Conservation (phyloP, 2,329 filamentous ascomycete species). For the Neoarthrinium moseri region DNA sequence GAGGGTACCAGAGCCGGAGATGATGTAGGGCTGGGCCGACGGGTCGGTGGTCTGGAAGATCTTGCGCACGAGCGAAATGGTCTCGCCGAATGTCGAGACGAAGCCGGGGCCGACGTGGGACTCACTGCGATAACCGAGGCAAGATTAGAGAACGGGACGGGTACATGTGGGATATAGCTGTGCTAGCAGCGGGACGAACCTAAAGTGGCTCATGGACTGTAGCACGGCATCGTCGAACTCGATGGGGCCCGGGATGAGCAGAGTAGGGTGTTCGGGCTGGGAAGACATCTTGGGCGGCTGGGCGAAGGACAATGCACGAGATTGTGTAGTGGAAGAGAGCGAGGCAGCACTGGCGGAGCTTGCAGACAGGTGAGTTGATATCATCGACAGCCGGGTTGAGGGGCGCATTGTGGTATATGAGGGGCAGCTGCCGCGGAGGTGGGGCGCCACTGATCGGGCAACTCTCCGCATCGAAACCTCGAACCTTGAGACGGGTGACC, state of each 20-base stretch:
- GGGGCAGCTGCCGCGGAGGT: slow-evolving; percentile 11
- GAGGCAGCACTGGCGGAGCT: slow-evolving; percentile 26
- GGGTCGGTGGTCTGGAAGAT: slow-evolving; percentile 89
- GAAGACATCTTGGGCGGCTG: slow-evolving; percentile 52
- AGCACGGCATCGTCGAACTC: slow-evolving; percentile 98
- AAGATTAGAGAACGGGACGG: slow-evolving; percentile 4
- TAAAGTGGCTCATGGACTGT: slow-evolving; percentile 92
- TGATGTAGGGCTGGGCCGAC: slow-evolving; percentile 83
- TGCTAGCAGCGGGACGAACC: slow-evolving; percentile 46
- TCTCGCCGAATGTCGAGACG: slow-evolving; percentile 87
- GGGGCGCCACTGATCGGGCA: slow-evolving; percentile 11
- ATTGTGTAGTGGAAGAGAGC: slow-evolving; percentile 23
- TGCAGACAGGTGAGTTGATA: slow-evolving; percentile 15
- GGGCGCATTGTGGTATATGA: slow-evolving; percentile 13
- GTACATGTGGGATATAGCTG: not conserved
- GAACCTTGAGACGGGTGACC: no score
- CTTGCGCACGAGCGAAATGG: slow-evolving; percentile 81
- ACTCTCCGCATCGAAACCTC: slow-evolving; percentile 13
- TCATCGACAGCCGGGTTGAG: slow-evolving; percentile 9
- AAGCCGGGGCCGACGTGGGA: slow-evolving; percentile 90
- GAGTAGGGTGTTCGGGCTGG: slow-evolving; percentile 63
- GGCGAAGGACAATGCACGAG: slow-evolving; percentile 27
- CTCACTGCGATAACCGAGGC: slow-evolving; percentile 60
- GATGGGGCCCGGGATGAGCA: slow-evolving; percentile 96
- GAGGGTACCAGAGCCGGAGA: slow-evolving; percentile 91